Evolutionary conservation across 352 stramenopile genomes (phyloP).

Genomic region (Albugo candida): DNA sequence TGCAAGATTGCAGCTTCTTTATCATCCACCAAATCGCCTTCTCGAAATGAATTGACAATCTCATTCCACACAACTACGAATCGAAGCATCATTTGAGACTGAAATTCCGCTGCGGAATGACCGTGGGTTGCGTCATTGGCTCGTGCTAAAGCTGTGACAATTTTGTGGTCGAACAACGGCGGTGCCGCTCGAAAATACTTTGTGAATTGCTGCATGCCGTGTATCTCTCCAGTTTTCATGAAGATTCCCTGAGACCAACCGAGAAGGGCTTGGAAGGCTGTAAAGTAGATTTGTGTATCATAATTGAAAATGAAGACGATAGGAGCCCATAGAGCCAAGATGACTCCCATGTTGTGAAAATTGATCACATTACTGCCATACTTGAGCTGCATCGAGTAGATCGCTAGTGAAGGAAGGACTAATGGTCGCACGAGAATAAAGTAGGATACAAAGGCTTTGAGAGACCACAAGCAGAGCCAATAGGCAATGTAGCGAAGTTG

Average conservation of each 20-base stretch:
- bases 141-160: slow-evolving; percentile 37
- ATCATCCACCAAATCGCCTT: slow-evolving; percentile 49
- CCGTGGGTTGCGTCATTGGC: slow-evolving; percentile 23
- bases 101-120: slow-evolving; percentile 17
- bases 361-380: slow-evolving; percentile 49
- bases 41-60: slow-evolving; percentile 64
- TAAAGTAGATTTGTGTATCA: slow-evolving; percentile 67
- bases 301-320: slow-evolving; percentile 65
- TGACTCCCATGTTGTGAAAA: slow-evolving; percentile 54
- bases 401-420: slow-evolving; percentile 40
- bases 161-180: slow-evolving; percentile 61
- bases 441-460: slow-evolving; percentile 39
- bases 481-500: slow-evolving; percentile 45
- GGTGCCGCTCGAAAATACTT: slow-evolving; percentile 57
- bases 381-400: slow-evolving; percentile 46
- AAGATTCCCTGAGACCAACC: slow-evolving; percentile 40
- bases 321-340: slow-evolving; percentile 40
- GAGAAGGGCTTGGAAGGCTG: slow-evolving; percentile 44
- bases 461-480: slow-evolving; percentile 35
- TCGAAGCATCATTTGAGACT: slow-evolving; percentile 61
- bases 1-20: slow-evolving; percentile 61
- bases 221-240: slow-evolving; percentile 62
- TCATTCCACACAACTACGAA: slow-evolving; percentile 73
- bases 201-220: slow-evolving; percentile 42
- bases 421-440: slow-evolving; percentile 41